phyloP scores from a whole-genome alignment of 805 yeast species.

The Groenewaldozyma salmanticensis region DNA sequence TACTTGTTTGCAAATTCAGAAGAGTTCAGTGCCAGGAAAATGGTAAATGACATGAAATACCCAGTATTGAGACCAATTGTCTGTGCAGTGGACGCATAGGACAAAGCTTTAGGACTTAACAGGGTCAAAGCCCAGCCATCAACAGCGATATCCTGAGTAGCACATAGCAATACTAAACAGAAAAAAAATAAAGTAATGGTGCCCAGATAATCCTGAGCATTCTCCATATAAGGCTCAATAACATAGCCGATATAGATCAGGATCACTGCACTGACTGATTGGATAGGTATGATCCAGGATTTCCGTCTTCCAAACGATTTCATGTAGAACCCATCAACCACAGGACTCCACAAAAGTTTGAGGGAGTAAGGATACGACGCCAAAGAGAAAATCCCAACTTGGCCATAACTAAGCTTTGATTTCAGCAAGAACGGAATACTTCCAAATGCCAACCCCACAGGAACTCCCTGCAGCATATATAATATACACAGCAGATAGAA shows the following conservation, averaged over 20 bases:
- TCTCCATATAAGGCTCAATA: constrained; percentile 38
- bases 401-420: constrained; percentile 72
- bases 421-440: constrained; percentile 85
- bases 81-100: constrained; percentile 95
- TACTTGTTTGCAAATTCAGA: constrained; percentile 88
- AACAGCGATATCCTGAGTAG: constrained; percentile 97
- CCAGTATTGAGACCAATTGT: constrained; percentile 93
- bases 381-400: constrained; percentile 80
- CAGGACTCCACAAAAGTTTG: constrained; percentile 90
- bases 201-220: constrained; percentile 40
- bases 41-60: constrained; percentile 83
- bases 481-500: constrained; percentile 63
- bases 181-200: constrained; percentile 65
- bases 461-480: constrained; percentile 89
- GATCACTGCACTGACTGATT: constrained; percentile 63
- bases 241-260: constrained; percentile 54
- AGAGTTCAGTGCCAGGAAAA: constrained; percentile 82
- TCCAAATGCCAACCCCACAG: constrained; percentile 93
- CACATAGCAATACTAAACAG: constrained; percentile 73
- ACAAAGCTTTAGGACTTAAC: constrained; percentile 62
- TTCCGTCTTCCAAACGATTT: constrained; percentile 67
- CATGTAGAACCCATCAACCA: constrained; percentile 79
- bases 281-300: constrained; percentile 93
- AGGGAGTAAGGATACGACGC: constrained; percentile 94
- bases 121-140: constrained; percentile 98